Percentiles rank a stretch among this genome's conserved stretches.
Evolutionary conservation across 2,329 filamentous ascomycete genomes (phyloP).

Genomic region (Geosmithia putterillii): DNA sequence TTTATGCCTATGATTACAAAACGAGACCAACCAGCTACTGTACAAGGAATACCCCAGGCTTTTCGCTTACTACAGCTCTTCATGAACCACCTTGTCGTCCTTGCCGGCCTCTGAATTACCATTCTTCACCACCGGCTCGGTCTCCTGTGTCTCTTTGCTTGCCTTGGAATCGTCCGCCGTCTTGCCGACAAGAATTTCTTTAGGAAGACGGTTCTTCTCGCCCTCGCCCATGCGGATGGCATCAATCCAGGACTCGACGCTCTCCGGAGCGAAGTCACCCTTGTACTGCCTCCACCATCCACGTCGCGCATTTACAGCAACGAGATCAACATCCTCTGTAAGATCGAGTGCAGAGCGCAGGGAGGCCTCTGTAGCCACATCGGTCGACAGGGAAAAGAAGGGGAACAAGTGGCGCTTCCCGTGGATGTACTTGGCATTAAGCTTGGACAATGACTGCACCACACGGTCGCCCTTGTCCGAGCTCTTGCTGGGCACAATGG

Average conservation of each 20-base stretch:
- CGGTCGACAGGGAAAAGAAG: constrained; percentile 60
- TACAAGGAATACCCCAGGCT: neutral
- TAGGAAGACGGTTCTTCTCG: constrained; percentile 62
- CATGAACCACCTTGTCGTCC: constrained; percentile 7
- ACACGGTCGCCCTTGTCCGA: constrained; percentile 42
- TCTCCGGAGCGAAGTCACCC: constrained; percentile 44
- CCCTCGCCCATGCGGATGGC: constrained; percentile 83
- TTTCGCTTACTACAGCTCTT: constrained; percentile 8
- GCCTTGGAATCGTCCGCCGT: constrained; percentile 11
- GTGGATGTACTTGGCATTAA: constrained; percentile 63
- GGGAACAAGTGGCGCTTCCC: constrained; percentile 64
- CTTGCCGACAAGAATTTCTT: constrained; percentile 36
- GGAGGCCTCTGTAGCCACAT: constrained; percentile 28
- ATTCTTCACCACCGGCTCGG: constrained; percentile 14
- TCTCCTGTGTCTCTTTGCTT: constrained; percentile 7
- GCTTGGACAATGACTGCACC: constrained; percentile 53
- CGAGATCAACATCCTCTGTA: constrained; percentile 49
- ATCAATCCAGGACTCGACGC: constrained; percentile 79
- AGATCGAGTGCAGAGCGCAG: constrained; percentile 41
- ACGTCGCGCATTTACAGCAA: constrained; percentile 76
- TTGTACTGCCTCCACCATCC: constrained; percentile 74
- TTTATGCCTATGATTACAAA: neutral
- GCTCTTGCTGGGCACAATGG: constrained; percentile 46
- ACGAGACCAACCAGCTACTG: neutral
- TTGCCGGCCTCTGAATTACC: constrained; percentile 12